phyloP scores from a whole-genome alignment of 495 filamentous ascomycete species.

The Talaromyces liani region DNA sequence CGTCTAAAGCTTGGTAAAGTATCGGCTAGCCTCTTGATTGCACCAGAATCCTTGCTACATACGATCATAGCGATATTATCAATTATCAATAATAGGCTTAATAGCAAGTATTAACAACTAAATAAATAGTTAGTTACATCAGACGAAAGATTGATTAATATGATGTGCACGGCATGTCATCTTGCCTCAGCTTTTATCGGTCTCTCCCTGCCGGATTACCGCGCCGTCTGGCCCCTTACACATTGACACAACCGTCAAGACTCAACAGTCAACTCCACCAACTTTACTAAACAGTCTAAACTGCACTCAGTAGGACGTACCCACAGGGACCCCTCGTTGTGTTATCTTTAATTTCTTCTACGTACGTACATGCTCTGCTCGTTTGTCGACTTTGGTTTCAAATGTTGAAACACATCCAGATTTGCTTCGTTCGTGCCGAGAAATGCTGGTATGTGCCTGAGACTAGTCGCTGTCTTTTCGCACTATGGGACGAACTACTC shows the following conservation, averaged over 20 bases:
- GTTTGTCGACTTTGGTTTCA: background rate
- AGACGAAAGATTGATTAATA: background rate
- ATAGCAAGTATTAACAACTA: background rate
- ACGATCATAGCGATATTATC: background rate
- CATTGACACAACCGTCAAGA: background rate
- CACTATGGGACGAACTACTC: background rate
- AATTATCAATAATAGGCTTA: background rate
- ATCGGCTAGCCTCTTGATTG: background rate
- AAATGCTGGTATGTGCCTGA: background rate
- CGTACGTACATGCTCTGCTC: background rate
- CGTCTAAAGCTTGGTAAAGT: background rate
- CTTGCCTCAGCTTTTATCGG: background rate
- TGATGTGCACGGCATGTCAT: conserved; percentile 5
- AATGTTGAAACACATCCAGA: background rate
- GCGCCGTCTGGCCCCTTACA: background rate
- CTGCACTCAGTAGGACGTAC: background rate
- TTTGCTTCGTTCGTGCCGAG: background rate
- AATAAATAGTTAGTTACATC: background rate
- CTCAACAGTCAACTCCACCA: background rate
- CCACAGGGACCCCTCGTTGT: background rate
- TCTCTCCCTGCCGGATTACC: background rate
- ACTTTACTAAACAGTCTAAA: background rate
- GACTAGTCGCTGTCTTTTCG: background rate
- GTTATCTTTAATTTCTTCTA: background rate
- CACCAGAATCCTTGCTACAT: background rate